A percentile compares a stretch with the other conserved stretches of the same genome.
These are phyloP conservation scores for Beauveria medogensis DNA, from an alignment of 2,329 filamentous ascomycete species.

Conservation along the genomic window DNA sequence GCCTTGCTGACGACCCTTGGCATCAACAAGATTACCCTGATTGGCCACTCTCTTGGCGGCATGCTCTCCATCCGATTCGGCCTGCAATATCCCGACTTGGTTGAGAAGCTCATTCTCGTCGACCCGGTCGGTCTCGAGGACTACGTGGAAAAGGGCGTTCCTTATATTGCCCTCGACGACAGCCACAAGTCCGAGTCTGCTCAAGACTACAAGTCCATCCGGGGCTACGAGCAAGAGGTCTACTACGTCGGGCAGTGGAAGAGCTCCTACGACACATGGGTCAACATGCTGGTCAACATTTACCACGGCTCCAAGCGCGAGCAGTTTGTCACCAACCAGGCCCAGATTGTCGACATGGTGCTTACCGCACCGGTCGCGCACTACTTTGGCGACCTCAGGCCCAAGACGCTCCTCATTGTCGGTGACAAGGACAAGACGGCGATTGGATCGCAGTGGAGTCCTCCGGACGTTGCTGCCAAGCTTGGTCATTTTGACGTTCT, in stretches of 20 bases:
- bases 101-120: slow-evolving; percentile 38
- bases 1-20: slow-evolving; percentile 36
- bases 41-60: slow-evolving; percentile 48
- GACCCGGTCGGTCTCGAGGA: slow-evolving; percentile 48
- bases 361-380: slow-evolving; percentile 43
- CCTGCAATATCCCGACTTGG: slow-evolving; percentile 38
- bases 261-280: slow-evolving; percentile 43
- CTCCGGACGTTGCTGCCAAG: slow-evolving; percentile 32
- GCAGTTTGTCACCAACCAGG: slow-evolving; percentile 39
- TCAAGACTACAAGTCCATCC: slow-evolving; percentile 36
- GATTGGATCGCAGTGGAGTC: slow-evolving; percentile 45
- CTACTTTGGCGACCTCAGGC: slow-evolving; percentile 37
- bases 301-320: slow-evolving; percentile 37
- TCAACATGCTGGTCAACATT: slow-evolving; percentile 44
- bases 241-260: slow-evolving; percentile 44
- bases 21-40: slow-evolving; percentile 35
- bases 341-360: slow-evolving; percentile 46
- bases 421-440: slow-evolving; percentile 46
- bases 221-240: slow-evolving; percentile 36
- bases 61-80: slow-evolving; percentile 45
- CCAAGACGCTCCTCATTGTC: slow-evolving; percentile 40
- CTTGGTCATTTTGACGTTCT: slow-evolving; percentile 43
- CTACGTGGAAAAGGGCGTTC: slow-evolving; percentile 41
- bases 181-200: slow-evolving; percentile 29
- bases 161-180: slow-evolving; percentile 35